These are phyloP conservation scores for Pistacia atlantica DNA, from an alignment of 345 rosid genomes.

Conservation along the genomic window DNA sequence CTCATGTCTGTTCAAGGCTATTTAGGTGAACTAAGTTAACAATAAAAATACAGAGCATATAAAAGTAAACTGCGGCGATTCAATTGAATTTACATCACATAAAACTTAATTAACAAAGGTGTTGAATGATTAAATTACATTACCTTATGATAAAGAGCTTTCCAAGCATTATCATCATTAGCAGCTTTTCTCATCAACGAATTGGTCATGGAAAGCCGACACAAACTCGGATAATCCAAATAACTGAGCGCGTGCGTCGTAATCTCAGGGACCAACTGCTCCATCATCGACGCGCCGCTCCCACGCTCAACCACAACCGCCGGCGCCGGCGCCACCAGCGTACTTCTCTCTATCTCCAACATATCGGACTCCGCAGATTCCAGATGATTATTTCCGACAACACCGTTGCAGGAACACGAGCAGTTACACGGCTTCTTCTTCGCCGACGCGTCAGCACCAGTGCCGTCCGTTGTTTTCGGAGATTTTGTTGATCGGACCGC, in stretches of 20 bases:
- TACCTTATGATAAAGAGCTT: constrained; percentile 95
- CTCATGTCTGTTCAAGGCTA: background rate
- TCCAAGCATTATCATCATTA: constrained; percentile 99
- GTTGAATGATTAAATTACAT: background rate
- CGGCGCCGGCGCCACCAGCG: constrained; percentile 23
- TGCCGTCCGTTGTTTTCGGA: constrained; percentile 24
- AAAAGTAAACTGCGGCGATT: background rate
- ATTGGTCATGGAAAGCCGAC: constrained; percentile 96
- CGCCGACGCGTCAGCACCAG: constrained; percentile 14
- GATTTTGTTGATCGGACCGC: constrained; percentile 45
- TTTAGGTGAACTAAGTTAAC: too few relatives aligned
- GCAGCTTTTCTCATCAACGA: constrained; percentile 98
- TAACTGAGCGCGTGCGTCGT: constrained; percentile 98
- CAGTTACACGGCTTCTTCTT: constrained; percentile 22
- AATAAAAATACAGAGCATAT: too few relatives aligned
- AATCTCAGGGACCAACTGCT: constrained; percentile 98
- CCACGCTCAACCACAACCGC: constrained; percentile 49
- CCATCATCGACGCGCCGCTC: constrained; percentile 96
- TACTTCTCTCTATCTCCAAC: constrained; percentile 33
- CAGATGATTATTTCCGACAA: constrained; percentile 9
- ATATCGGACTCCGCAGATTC: constrained; percentile 14
- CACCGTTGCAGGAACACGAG: constrained; percentile 35
- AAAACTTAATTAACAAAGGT: too few relatives aligned
- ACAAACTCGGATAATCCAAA: constrained; percentile 92
- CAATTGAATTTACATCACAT: background rate